These are phyloP conservation scores for Xanthoparmelia taractica DNA, from an alignment of 495 filamentous ascomycete genomes.

Conservation along the genomic window DNA sequence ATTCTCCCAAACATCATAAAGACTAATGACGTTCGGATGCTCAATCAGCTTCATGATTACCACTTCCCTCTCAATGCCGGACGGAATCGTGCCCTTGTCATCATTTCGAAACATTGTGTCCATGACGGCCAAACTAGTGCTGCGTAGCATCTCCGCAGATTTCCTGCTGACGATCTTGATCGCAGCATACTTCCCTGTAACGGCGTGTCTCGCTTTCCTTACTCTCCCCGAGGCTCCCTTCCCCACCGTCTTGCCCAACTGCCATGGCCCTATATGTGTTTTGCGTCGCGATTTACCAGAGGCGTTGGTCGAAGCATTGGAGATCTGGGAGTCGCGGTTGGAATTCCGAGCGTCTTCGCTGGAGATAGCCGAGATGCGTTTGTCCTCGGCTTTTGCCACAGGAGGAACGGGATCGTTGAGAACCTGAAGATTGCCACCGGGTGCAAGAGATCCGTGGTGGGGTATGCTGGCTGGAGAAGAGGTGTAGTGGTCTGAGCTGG, in stretches of 20 bases:
- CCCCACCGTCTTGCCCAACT: constrained; percentile 77
- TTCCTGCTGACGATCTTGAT: constrained; percentile 89
- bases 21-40: constrained; percentile 82
- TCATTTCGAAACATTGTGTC: constrained; percentile 44
- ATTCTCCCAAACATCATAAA: constrained; percentile 97
- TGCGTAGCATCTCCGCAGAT: constrained; percentile 60
- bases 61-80: constrained; percentile 83
- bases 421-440: constrained; percentile 35
- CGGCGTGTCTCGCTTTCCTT: constrained; percentile 66
- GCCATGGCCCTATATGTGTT: constrained; percentile 81
- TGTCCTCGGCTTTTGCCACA: constrained; percentile 41
- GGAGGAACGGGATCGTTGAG: constrained; percentile 25
- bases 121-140: constrained; percentile 68
- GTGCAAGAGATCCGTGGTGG: constrained; percentile 37
- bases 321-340: constrained; percentile 66
- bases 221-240: constrained; percentile 80
- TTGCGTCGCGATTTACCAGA: constrained; percentile 59
- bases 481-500: constrained; percentile 3
- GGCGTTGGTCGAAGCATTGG: constrained; percentile 55
- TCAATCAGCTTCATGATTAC: constrained; percentile 93
- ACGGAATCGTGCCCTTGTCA: constrained; percentile 62
- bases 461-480: constrained; percentile 27
- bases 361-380: constrained; percentile 45
- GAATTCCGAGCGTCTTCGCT: constrained; percentile 46
- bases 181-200: constrained; percentile 61